phyloP scores from a whole-genome alignment of 164 flowering plant genomes.

The Vitis cinerea region DNA sequence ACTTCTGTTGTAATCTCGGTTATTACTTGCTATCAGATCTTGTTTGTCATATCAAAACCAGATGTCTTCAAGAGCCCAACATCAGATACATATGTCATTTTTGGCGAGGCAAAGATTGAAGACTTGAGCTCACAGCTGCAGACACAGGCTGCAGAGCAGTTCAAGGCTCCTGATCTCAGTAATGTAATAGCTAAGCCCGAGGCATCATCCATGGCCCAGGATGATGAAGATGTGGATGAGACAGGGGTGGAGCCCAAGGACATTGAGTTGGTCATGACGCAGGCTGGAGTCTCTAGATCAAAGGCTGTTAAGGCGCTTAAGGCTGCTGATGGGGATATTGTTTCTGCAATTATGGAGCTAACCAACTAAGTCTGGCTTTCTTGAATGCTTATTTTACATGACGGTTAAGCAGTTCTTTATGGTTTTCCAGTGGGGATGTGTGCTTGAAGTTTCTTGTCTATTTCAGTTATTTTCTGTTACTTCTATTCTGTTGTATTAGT shows the following conservation, averaged over 20 bases:
- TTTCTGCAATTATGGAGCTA: constrained; percentile 49
- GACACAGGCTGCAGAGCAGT: constrained; percentile 50
- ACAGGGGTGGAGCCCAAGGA: constrained; percentile 50
- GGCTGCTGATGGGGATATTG: constrained; percentile 43
- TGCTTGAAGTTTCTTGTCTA: too few species aligned
- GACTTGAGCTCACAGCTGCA: constrained; percentile 50
- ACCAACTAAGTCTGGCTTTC: constrained; percentile 19
- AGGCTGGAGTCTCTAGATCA: constrained; percentile 39
- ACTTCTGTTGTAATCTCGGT: not conserved
- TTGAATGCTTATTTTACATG: too few species aligned
- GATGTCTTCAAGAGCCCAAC: constrained; percentile 52
- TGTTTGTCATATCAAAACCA: constrained; percentile 48
- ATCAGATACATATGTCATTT: constrained; percentile 43
- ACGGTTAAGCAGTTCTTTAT: too few species aligned
- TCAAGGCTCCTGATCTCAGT: constrained; percentile 41
- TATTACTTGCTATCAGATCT: constrained; percentile 20
- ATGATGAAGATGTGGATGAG: constrained; percentile 49
- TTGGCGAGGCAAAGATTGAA: constrained; percentile 54
- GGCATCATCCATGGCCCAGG: constrained; percentile 32
- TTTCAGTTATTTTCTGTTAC: too few species aligned
- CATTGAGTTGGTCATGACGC: constrained; percentile 52
- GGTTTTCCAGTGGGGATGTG: too few species aligned
- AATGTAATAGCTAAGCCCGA: constrained; percentile 35
- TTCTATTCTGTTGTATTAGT: too few species aligned
- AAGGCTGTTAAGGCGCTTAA: constrained; percentile 42